These are phyloP conservation scores for Trypanosoma cruzi DNA, from an alignment of 208 protist genomes.

Conservation along the genomic window DNA sequence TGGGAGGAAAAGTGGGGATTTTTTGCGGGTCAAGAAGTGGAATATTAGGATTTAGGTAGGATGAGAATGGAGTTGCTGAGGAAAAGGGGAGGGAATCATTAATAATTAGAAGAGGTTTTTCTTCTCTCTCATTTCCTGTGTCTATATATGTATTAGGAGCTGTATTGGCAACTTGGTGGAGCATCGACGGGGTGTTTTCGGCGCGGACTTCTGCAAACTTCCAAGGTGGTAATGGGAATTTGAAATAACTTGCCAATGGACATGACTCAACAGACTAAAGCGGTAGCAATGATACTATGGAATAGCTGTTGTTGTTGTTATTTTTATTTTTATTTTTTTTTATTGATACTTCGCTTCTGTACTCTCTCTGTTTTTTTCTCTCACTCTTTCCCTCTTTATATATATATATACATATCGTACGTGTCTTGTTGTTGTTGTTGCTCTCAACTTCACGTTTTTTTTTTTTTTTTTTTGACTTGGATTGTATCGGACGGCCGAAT, in stretches of 20 bases:
- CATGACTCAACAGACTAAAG: background rate
- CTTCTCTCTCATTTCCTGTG: slow-evolving; percentile 9
- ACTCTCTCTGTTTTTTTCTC: slow-evolving; percentile 8
- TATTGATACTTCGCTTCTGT: background rate
- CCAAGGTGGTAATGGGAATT: too few relatives aligned
- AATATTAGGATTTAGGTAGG: slow-evolving; percentile 60
- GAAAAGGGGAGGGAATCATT: background rate
- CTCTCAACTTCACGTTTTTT: too few relatives aligned
- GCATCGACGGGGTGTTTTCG: too few relatives aligned
- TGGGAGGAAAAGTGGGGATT: slow-evolving; percentile 95
- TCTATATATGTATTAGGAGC: too few relatives aligned
- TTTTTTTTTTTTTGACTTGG: too few relatives aligned
- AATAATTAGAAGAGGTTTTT: slow-evolving; percentile 9
- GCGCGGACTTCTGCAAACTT: too few relatives aligned
- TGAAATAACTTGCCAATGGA: background rate
- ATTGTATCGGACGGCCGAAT: too few relatives aligned
- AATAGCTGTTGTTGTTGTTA: background rate
- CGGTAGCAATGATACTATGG: background rate
- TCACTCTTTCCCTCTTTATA: too few relatives aligned
- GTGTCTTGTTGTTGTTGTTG: too few relatives aligned
- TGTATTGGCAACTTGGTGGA: too few relatives aligned
- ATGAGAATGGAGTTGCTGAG: too few relatives aligned
- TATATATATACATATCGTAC: too few relatives aligned
- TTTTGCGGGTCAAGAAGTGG: slow-evolving; percentile 90
- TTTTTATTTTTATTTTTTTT: slow-evolving; percentile 24